A percentile compares a stretch with the other conserved stretches of the same genome.
Conservation (phyloP, 2,329 filamentous ascomycete species). For the Amesomyces nigricolor region DNA sequence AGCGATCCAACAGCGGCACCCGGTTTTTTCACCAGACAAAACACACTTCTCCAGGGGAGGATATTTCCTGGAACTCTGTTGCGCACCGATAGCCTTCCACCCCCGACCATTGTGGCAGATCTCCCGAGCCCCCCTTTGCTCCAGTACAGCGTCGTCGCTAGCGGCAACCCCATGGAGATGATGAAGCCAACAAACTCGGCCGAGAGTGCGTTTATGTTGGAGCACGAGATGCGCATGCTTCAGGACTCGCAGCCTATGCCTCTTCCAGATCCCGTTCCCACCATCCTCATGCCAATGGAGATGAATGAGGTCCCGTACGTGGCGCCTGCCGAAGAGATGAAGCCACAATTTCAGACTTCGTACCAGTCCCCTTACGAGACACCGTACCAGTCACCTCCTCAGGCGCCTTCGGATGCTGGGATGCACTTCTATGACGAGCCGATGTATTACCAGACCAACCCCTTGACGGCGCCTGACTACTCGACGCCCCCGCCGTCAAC, state of each 20-base stretch:
- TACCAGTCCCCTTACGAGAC: slow-evolving; percentile 17
- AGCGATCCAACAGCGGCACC: slow-evolving; percentile 21
- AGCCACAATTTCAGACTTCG: background rate
- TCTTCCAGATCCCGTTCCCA: slow-evolving; percentile 8
- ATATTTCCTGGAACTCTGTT: slow-evolving; percentile 14
- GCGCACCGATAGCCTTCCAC: slow-evolving; percentile 26
- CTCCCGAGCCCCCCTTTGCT: slow-evolving; percentile 22
- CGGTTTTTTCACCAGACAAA: slow-evolving; percentile 16
- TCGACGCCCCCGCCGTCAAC: slow-evolving; percentile 41
- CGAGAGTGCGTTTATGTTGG: slow-evolving; percentile 32
- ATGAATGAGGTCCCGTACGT: background rate
- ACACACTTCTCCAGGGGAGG: slow-evolving; percentile 12
- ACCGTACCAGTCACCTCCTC: slow-evolving; percentile 13
- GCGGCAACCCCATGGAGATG: slow-evolving; percentile 50
- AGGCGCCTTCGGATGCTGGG: slow-evolving; percentile 10
- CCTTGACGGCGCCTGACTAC: slow-evolving; percentile 34
- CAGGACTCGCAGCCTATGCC: slow-evolving; percentile 31
- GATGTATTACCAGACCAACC: slow-evolving; percentile 10
- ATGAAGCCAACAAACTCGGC: slow-evolving; percentile 40
- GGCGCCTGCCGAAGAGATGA: background rate
- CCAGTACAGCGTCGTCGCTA: slow-evolving; percentile 27
- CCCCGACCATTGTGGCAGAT: slow-evolving; percentile 25
- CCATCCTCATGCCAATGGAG: background rate
- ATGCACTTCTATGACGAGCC: slow-evolving; percentile 12
- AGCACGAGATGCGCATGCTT: slow-evolving; percentile 34